A percentile compares a stretch with the other conserved stretches of the same genome.
Conservation (phyloP, 2,329 filamentous ascomycete species). For the Cordyceps cicadae region DNA sequence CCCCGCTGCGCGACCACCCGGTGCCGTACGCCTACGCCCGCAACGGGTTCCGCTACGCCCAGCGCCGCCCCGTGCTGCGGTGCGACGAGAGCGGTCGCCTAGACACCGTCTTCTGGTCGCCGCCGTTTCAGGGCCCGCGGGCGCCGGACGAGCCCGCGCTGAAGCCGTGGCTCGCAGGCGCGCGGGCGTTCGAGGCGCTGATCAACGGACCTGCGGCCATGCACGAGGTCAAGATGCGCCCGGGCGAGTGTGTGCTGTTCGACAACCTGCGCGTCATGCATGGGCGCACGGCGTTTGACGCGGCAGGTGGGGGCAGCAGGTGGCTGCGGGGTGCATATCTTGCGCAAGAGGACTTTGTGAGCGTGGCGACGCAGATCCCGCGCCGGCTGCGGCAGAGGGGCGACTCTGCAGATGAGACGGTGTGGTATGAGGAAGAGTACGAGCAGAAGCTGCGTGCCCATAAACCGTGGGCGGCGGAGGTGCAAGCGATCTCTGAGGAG, state of each 20-base stretch:
- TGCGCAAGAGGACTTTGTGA: constrained; percentile 40
- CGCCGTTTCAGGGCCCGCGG: constrained; percentile 65
- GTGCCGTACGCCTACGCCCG: constrained; percentile 65
- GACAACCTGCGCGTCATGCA: constrained; percentile 82
- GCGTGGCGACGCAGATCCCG: constrained; percentile 26
- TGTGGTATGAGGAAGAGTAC: constrained; percentile 18
- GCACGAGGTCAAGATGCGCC: constrained; percentile 63
- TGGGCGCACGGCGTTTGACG: constrained; percentile 68
- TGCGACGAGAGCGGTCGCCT: constrained; percentile 17
- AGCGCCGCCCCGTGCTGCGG: constrained; percentile 46
- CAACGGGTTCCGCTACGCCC: constrained; percentile 54
- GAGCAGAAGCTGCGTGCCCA: constrained; percentile 17
- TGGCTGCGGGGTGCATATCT: constrained; percentile 87
- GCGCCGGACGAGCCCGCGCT: constrained; percentile 17
- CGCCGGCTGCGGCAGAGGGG: constrained; percentile 17
- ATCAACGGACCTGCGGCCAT: constrained; percentile 52
- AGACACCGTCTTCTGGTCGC: constrained; percentile 52
- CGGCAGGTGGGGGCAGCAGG: constrained; percentile 50
- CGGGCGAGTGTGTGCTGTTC: constrained; percentile 89
- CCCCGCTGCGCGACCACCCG: constrained; percentile 31
- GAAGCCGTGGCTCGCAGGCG: constrained; percentile 38
- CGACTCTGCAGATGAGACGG: constrained; percentile 15
- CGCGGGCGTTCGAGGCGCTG: constrained; percentile 46
- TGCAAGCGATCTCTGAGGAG: neutral
- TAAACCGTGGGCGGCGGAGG: constrained; percentile 14